These are phyloP conservation scores for Conticribra weissflogii DNA, from an alignment of 108 stramenopile species.

Conservation along the genomic window DNA sequence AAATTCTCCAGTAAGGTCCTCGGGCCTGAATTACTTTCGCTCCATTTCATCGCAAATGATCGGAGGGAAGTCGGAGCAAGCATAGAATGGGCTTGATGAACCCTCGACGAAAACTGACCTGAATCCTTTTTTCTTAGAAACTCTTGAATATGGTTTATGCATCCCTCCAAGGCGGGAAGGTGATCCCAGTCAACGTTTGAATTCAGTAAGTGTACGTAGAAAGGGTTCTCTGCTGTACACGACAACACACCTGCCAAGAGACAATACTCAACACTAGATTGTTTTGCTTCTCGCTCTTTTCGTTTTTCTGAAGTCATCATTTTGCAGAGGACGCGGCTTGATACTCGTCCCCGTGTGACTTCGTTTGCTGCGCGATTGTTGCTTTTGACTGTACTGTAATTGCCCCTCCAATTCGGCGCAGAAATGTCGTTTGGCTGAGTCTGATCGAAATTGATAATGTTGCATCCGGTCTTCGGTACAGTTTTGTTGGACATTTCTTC, in stretches of 20 bases:
- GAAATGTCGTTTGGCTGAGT: too few relatives aligned
- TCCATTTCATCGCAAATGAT: constrained; percentile 55
- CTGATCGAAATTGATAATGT: too few relatives aligned
- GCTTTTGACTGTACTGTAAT: too few relatives aligned
- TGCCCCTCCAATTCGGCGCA: too few relatives aligned
- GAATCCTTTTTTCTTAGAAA: neutral
- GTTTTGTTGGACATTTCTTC: too few relatives aligned
- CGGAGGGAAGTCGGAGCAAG: constrained; percentile 34
- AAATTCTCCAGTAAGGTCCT: constrained; percentile 58
- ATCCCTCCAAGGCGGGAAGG: constrained; percentile 14
- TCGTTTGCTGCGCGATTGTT: too few relatives aligned
- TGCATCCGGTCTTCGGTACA: too few relatives aligned
- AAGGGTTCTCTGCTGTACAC: constrained; percentile 57
- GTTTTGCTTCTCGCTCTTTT: constrained; percentile 43
- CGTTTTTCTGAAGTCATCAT: constrained; percentile 65
- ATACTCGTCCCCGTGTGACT: constrained; percentile 28
- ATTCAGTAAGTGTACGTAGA: constrained; percentile 11
- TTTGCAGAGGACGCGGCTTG: constrained; percentile 75
- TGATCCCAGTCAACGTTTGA: constrained; percentile 28
- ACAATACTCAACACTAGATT: constrained; percentile 53
- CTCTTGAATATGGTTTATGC: constrained; percentile 6
- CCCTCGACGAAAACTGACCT: neutral
- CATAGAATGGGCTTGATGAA: neutral
- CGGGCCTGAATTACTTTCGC: constrained; percentile 63
- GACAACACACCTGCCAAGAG: constrained; percentile 58